These are phyloP conservation scores for Trichoderma asperelloides DNA, from an alignment of 495 filamentous ascomycete species.

Conservation along the genomic window DNA sequence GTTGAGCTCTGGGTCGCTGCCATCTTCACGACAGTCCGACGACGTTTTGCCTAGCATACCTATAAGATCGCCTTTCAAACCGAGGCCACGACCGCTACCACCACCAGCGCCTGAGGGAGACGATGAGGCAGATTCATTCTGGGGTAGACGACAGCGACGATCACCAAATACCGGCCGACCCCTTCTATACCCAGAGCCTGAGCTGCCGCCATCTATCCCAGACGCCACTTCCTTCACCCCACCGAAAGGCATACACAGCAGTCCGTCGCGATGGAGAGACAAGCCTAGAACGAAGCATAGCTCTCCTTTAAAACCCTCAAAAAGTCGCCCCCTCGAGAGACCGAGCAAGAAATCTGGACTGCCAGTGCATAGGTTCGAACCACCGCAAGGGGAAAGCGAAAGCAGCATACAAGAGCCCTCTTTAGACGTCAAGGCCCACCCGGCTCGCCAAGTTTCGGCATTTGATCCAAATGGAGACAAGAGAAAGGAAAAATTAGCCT, in stretches of 20 bases:
- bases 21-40: constrained; percentile 19
- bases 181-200: constrained; percentile 43
- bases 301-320: constrained; percentile 38
- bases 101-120: constrained; percentile 30
- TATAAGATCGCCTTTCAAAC: constrained; percentile 23
- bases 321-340: constrained; percentile 17
- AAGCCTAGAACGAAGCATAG: constrained; percentile 32
- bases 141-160: constrained; percentile 22
- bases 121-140: constrained; percentile 30
- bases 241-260: constrained; percentile 43
- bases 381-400: not conserved
- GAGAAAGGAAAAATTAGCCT: constrained; percentile 27
- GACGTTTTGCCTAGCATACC: constrained; percentile 20
- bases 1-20: constrained; percentile 33
- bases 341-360: not conserved
- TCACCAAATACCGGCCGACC: constrained; percentile 33
- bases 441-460: constrained; percentile 26
- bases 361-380: not conserved
- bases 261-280: constrained; percentile 13
- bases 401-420: not conserved
- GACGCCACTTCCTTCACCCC: constrained; percentile 42
- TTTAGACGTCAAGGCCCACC: not conserved
- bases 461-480: constrained; percentile 30
- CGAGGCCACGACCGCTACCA: constrained; percentile 29
- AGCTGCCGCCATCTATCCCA: constrained; percentile 52